Conservation (phyloP, 116 monocot species). For the Posidonia oceanica region DNA sequence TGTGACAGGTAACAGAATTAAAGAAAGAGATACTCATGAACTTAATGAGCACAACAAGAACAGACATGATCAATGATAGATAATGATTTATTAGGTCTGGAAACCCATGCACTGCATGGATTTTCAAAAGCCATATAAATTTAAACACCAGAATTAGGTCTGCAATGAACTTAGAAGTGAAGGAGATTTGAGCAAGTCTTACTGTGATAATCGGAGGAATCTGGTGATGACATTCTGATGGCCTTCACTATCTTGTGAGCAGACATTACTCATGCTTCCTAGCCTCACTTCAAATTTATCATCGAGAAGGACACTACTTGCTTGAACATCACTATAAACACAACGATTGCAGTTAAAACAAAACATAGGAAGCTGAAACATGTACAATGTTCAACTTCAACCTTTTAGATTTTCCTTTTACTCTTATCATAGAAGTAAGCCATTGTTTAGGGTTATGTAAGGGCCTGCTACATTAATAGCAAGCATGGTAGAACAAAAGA, state of each 20-base stretch:
- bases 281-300: conserved; percentile 86
- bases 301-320: conserved; percentile 84
- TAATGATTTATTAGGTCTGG: too few relatives aligned
- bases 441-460: too few relatives aligned
- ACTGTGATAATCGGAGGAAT: conserved; percentile 9
- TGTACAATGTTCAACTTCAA: not conserved
- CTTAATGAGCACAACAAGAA: too few relatives aligned
- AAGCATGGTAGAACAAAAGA: too few relatives aligned
- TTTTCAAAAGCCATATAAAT: too few relatives aligned
- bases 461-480: too few relatives aligned
- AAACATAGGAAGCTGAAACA: not conserved
- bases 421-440: too few relatives aligned
- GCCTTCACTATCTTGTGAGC: conserved; percentile 51
- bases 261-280: conserved; percentile 65
- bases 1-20: too few relatives aligned
- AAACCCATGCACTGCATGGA: too few relatives aligned
- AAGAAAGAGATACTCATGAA: too few relatives aligned
- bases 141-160: too few relatives aligned
- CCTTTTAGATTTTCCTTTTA: not conserved
- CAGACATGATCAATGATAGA: too few relatives aligned
- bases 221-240: conserved; percentile 58
- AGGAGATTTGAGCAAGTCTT: not conserved
- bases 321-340: conserved; percentile 66
- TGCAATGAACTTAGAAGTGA: not conserved
- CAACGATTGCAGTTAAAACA: not conserved